Evolutionary conservation across 805 yeast genomes (phyloP).

Genomic region (Candida morakotiae): DNA sequence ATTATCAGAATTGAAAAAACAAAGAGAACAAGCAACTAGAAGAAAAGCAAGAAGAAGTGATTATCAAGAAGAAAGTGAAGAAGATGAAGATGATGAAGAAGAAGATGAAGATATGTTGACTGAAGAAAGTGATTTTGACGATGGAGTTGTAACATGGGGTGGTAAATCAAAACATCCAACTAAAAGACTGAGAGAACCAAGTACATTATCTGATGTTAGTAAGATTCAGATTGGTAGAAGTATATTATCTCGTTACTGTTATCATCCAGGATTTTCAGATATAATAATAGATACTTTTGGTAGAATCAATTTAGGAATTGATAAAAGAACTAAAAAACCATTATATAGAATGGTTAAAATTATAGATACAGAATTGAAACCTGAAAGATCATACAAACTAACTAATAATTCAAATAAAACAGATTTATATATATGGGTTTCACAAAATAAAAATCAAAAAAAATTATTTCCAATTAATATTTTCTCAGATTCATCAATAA

Average conservation of each 20-base stretch:
- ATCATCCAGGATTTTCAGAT: conserved; percentile 75
- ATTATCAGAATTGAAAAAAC: conserved; percentile 69
- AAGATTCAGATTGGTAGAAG: conserved; percentile 74
- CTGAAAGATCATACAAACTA: conserved; percentile 40
- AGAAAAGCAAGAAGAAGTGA: conserved; percentile 30
- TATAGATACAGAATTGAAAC: conserved; percentile 51
- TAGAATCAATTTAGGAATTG: conserved; percentile 75
- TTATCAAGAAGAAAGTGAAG: conserved; percentile 36
- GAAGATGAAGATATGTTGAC: conserved; percentile 38
- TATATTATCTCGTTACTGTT: conserved; percentile 68
- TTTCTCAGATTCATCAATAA: conserved; percentile 74
- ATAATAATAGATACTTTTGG: conserved; percentile 73
- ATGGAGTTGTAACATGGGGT: conserved; percentile 33
- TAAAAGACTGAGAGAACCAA: conserved; percentile 31
- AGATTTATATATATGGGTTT: conserved; percentile 58
- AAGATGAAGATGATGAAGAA: conserved; percentile 43
- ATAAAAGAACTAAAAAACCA: conserved; percentile 55
- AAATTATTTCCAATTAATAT: conserved; percentile 73
- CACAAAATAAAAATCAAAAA: conserved; percentile 75
- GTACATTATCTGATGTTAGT: conserved; percentile 64
- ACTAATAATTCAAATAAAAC: conserved; percentile 34
- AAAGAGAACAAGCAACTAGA: conserved; percentile 61
- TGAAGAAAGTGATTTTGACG: conserved; percentile 26
- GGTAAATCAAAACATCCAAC: conserved; percentile 17
- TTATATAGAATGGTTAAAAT: conserved; percentile 83